Conservation (phyloP, 2,329 filamentous ascomycete species). For the Orbilia quercus region DNA sequence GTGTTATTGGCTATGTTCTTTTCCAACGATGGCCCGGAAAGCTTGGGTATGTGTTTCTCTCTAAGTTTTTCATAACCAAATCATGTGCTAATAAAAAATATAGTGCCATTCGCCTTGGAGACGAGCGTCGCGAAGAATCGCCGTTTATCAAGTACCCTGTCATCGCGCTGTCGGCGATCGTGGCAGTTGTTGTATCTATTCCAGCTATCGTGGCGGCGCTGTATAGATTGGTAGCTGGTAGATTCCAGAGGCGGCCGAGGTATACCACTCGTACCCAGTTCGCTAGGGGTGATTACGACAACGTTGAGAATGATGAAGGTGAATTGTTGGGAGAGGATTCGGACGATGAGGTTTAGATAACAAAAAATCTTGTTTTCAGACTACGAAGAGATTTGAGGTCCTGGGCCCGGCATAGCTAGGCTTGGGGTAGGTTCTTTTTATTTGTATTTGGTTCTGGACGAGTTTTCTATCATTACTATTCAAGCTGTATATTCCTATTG, state of each 20-base stretch:
- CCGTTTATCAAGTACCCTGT: slow-evolving; percentile 87
- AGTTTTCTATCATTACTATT: slow-evolving; percentile 28
- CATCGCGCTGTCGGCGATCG: slow-evolving; percentile 74
- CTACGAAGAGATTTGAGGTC: neutral
- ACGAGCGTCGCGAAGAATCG: slow-evolving; percentile 68
- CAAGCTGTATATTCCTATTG: slow-evolving; percentile 53
- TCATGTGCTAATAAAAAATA: slow-evolving; percentile 32
- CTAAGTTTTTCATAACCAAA: neutral
- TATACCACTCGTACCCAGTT: slow-evolving; percentile 93
- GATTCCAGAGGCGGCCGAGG: slow-evolving; percentile 72
- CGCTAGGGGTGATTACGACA: slow-evolving; percentile 85
- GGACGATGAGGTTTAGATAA: slow-evolving; percentile 80
- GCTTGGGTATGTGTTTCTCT: slow-evolving; percentile 72
- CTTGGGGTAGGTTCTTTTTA: neutral
- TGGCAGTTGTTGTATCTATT: slow-evolving; percentile 71
- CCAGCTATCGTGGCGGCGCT: slow-evolving; percentile 76
- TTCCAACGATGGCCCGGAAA: slow-evolving; percentile 87
- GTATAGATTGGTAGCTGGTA: slow-evolving; percentile 74
- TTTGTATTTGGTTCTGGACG: slow-evolving; percentile 23
- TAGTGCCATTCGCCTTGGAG: slow-evolving; percentile 79
- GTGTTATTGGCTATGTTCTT: slow-evolving; percentile 81
- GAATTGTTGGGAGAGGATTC: slow-evolving; percentile 93
- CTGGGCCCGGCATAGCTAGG: neutral
- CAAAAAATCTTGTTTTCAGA: neutral
- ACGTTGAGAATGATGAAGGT: slow-evolving; percentile 92